Evolutionary conservation across 2,329 filamentous ascomycete species (phyloP), one percentile per base, ranked within the genome.

Genomic region (Xylaria sp.): DNA sequence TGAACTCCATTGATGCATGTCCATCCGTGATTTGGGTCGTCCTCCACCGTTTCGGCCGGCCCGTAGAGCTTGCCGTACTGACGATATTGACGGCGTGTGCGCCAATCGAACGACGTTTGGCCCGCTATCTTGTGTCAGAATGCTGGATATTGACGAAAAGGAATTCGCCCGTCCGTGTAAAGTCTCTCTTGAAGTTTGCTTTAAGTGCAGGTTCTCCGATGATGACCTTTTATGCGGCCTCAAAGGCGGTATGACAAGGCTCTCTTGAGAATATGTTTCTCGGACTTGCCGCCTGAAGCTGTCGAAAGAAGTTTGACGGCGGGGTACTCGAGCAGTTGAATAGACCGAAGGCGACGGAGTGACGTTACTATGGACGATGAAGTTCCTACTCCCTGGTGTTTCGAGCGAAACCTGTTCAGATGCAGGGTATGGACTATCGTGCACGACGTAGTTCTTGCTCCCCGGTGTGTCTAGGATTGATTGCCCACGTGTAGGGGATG

Each of bases 1-100:
- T 54, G 86, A 86, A 78, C 88, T 89, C 88, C 88, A 90, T 83
- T 87, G 86, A 75, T 89, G 87, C 64, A 84, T 83, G 67, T 85
- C 78, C 83, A 87, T 87, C 73, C 75, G 75, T 71, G 72, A 64
- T 66, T 69, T 68, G 59, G 68, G 73, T 39, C 72, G 68, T 57
- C 64, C 60, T 41, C 69, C 54, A 62, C 49, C 74, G 63, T 73
- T 67, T 62, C 73, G 71, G 23, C 74, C 75, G 61, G 73, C 76
- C 75, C 75, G 77, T 77, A 77, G 69, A 75, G 75, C 72, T 68
- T 76, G 74, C 62, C 73, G 76, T 54, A 75, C 62, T 43, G 75
- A 78, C 25, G 74, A 73, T 64, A 71, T 76, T 52, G 75, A 78
- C 62, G 77, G 77, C 23, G 77, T 79, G 64, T 74, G 75, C 54